Evolutionary conservation across 352 stramenopile genomes (phyloP).

Genomic region (Phytophthora palmivora): DNA sequence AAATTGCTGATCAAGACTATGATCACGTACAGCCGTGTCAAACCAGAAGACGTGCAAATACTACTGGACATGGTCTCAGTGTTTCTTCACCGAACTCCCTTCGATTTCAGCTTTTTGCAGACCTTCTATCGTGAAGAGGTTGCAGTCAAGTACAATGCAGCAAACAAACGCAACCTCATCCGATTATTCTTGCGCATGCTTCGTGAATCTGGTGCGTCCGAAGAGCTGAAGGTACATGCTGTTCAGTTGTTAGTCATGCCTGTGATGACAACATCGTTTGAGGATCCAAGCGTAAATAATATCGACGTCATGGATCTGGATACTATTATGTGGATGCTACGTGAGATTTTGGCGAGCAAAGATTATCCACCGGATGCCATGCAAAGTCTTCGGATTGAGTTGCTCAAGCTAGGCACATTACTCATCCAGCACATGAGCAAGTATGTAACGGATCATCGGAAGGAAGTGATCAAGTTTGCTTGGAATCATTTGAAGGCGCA

Average conservation of each 20-base stretch:
- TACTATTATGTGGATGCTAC: constrained; percentile 90
- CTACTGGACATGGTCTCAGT: constrained; percentile 96
- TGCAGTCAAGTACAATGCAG: constrained; percentile 59
- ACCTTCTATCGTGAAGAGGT: constrained; percentile 90
- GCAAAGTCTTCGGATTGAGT: constrained; percentile 87
- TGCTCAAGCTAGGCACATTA: constrained; percentile 96
- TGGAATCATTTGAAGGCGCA: constrained; percentile 97
- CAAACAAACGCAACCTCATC: constrained; percentile 88
- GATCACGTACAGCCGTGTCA: constrained; percentile 92
- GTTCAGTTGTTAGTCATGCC: constrained; percentile 95
- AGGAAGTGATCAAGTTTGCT: constrained; percentile 99
- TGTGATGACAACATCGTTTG: constrained; percentile 89
- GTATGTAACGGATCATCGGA: constrained; percentile 93
- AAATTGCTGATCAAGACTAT: constrained; percentile 95
- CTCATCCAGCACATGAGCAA: constrained; percentile 96
- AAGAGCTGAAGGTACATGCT: constrained; percentile 93
- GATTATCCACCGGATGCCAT: constrained; percentile 74
- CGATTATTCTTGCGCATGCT: constrained; percentile 92
- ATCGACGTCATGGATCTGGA: constrained; percentile 88
- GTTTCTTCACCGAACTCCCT: constrained; percentile 93
- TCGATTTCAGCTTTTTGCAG: constrained; percentile 96
- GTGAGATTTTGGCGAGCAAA: constrained; percentile 88
- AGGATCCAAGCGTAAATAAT: constrained; percentile 79
- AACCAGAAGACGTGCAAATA: constrained; percentile 95
- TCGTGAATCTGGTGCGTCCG: constrained; percentile 65